Conservation (phyloP, 2,329 filamentous ascomycete genomes). For the Sarocladium strictum region DNA sequence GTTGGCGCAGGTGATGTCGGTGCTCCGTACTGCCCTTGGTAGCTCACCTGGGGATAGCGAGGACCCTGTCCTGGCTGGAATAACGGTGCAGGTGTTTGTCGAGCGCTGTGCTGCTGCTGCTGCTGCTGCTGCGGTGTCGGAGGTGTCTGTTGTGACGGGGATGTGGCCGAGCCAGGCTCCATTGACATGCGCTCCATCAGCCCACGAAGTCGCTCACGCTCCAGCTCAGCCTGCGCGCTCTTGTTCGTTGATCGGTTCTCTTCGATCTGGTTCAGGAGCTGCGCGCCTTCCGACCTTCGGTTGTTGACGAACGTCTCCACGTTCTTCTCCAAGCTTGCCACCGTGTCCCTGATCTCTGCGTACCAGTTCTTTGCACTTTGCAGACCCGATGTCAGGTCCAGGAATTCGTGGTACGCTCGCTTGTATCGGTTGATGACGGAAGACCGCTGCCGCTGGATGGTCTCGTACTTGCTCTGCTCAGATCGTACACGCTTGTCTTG, state of each 20-base stretch:
- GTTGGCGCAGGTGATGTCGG: slow-evolving; percentile 50
- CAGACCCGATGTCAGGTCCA: slow-evolving; percentile 81
- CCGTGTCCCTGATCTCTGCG: slow-evolving; percentile 89
- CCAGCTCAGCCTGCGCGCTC: slow-evolving; percentile 63
- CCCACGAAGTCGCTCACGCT: slow-evolving; percentile 79
- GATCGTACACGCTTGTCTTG: slow-evolving; percentile 91
- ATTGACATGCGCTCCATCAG: slow-evolving; percentile 96
- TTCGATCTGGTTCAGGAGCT: slow-evolving; percentile 84
- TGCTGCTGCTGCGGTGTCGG: slow-evolving; percentile 13
- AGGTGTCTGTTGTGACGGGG: slow-evolving; percentile 24
- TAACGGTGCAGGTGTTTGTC: slow-evolving; percentile 33
- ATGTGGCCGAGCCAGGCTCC: slow-evolving; percentile 45
- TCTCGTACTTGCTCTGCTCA: slow-evolving; percentile 93
- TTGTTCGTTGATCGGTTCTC: slow-evolving; percentile 62
- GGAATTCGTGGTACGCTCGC: slow-evolving; percentile 85
- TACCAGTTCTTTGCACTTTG: slow-evolving; percentile 91
- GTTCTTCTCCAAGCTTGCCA: slow-evolving; percentile 88
- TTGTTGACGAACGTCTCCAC: slow-evolving; percentile 97
- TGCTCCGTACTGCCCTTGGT: slow-evolving; percentile 53
- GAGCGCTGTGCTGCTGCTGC: slow-evolving; percentile 14
- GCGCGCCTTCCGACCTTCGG: slow-evolving; percentile 80
- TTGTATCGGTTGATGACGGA: slow-evolving; percentile 82
- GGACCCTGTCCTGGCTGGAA: slow-evolving; percentile 41
- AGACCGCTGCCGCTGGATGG: slow-evolving; percentile 75
- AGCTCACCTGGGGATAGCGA: slow-evolving; percentile 41